Evolutionary conservation across 1,284 basidiomycete species (phyloP).

Genomic region (Melanopsichium pennsylvanicum): DNA sequence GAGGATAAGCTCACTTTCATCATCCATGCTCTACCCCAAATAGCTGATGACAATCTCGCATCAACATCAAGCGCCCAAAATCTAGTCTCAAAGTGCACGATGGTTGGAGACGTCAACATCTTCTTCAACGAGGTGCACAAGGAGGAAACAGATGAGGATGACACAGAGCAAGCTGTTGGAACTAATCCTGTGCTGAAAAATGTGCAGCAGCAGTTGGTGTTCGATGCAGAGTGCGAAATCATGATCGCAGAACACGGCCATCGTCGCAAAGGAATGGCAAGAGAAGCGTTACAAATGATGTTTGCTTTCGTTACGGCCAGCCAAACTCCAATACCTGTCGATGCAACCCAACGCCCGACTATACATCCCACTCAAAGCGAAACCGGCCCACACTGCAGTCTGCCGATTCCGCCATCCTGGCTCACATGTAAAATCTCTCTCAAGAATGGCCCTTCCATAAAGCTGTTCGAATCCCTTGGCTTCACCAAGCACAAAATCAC

Average conservation of each 20-base stretch:
- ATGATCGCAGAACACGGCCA: slow-evolving; percentile 82
- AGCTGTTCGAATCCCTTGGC: slow-evolving; percentile 52
- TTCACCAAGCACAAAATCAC: slow-evolving; percentile 42
- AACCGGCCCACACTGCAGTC: slow-evolving; percentile 25
- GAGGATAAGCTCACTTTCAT: slow-evolving; percentile 94
- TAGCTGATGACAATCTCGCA: neutral
- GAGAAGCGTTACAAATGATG: slow-evolving; percentile 63
- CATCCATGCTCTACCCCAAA: slow-evolving; percentile 70
- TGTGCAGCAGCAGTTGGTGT: slow-evolving; percentile 57
- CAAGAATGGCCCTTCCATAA: slow-evolving; percentile 39
- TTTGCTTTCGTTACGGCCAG: slow-evolving; percentile 66
- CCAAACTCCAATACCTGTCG: slow-evolving; percentile 9
- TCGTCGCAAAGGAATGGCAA: slow-evolving; percentile 72
- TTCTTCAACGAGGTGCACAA: slow-evolving; percentile 71
- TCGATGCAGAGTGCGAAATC: slow-evolving; percentile 74
- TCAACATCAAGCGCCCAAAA: slow-evolving; percentile 22
- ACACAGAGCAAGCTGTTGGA: slow-evolving; percentile 56
- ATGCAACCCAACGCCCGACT: neutral
- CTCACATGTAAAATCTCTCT: slow-evolving; percentile 53
- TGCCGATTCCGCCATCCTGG: slow-evolving; percentile 32
- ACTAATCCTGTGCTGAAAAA: no score
- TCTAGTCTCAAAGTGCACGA: slow-evolving; percentile 66
- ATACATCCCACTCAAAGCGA: no score
- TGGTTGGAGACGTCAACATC: slow-evolving; percentile 92
- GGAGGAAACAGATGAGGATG: slow-evolving; percentile 29